Evolutionary conservation across 2,329 filamentous ascomycete genomes (phyloP).

Genomic region (Blastomyces emzantsi): DNA sequence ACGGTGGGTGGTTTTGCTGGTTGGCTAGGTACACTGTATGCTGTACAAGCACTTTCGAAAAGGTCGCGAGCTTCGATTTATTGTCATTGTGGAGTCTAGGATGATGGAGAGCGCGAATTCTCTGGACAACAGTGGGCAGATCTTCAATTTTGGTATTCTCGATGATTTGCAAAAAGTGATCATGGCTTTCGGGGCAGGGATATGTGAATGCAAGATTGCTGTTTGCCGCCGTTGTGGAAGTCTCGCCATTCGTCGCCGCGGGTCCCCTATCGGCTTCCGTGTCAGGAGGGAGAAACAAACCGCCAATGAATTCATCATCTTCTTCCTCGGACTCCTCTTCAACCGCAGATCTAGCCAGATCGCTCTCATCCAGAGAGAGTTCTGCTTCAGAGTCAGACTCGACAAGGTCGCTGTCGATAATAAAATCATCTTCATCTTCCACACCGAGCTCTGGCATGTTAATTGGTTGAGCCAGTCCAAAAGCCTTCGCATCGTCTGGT

Average conservation of each 20-base stretch:
- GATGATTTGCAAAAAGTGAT: slow-evolving; percentile 60
- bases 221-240: slow-evolving; percentile 41
- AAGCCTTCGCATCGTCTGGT: slow-evolving; percentile 51
- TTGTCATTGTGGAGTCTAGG: slow-evolving; percentile 77
- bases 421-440: slow-evolving; percentile 90
- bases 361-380: slow-evolving; percentile 33
- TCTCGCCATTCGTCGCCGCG: neutral
- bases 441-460: slow-evolving; percentile 51
- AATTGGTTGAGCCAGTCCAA: slow-evolving; percentile 50
- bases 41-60: slow-evolving; percentile 40
- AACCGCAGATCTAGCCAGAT: slow-evolving; percentile 32
- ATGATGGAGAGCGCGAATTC: slow-evolving; percentile 87
- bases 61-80: slow-evolving; percentile 64
- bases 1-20: slow-evolving; percentile 45
- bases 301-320: slow-evolving; percentile 65
- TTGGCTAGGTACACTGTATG: slow-evolving; percentile 53
- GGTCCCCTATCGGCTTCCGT: slow-evolving; percentile 28
- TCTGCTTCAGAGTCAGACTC: slow-evolving; percentile 61
- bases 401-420: slow-evolving; percentile 80
- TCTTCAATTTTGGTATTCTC: slow-evolving; percentile 54
- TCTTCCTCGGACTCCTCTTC: slow-evolving; percentile 50
- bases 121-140: slow-evolving; percentile 70
- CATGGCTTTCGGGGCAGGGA: slow-evolving; percentile 68
- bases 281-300: slow-evolving; percentile 44
- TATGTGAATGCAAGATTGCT: slow-evolving; percentile 70